Evolutionary conservation across 2,329 filamentous ascomycete genomes (phyloP).

Genomic region (Cercospora citrullina): DNA sequence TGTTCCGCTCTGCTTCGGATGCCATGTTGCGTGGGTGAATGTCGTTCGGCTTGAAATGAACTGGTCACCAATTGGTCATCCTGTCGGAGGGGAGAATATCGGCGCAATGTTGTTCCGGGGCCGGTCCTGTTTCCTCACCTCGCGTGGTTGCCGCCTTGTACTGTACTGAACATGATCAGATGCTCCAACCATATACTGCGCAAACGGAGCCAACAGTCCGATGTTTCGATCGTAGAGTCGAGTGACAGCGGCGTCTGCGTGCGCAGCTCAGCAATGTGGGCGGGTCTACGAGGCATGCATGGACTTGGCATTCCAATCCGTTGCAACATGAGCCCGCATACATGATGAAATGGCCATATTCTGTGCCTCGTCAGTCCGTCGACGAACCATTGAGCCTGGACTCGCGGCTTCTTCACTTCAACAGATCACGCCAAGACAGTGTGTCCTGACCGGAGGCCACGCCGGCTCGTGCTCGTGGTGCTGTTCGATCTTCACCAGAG

Average conservation of each 20-base stretch:
- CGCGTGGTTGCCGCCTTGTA: not conserved
- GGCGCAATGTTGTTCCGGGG: not conserved
- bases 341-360: not conserved
- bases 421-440: not conserved
- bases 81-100: too few relatives aligned
- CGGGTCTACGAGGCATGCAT: not conserved
- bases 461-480: not conserved
- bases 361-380: not conserved
- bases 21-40: not conserved
- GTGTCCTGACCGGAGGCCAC: not conserved
- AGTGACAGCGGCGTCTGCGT: not conserved
- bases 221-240: too few relatives aligned
- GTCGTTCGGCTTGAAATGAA: not conserved
- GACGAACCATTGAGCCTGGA: not conserved
- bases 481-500: not conserved
- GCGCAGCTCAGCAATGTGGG: not conserved
- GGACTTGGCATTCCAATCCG: not conserved
- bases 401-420: not conserved
- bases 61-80: not conserved
- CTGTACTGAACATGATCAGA: not conserved
- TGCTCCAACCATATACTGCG: not conserved
- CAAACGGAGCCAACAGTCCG: too few relatives aligned
- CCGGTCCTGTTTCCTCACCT: not conserved
- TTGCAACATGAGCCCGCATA: not conserved
- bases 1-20: not conserved